Evolutionary conservation across 2,329 filamentous ascomycete species (phyloP).

Genomic region (Alternaria triticina): DNA sequence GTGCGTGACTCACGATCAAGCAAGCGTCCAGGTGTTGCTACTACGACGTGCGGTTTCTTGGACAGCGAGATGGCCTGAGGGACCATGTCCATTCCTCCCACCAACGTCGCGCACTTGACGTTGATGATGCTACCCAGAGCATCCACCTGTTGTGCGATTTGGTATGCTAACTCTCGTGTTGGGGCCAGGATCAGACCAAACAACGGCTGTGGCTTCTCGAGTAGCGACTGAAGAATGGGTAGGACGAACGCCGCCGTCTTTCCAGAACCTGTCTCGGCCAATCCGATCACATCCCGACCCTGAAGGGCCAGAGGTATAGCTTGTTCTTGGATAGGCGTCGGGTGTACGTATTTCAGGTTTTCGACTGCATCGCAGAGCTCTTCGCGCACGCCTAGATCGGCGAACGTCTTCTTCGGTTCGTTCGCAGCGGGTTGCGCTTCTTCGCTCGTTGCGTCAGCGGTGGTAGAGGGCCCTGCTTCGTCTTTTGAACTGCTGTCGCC

Average conservation of each 20-base stretch:
- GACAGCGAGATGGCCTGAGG: conserved; percentile 86
- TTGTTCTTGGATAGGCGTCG: conserved; percentile 88
- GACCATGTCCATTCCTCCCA: conserved; percentile 96
- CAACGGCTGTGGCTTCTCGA: conserved; percentile 83
- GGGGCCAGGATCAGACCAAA: conserved; percentile 92
- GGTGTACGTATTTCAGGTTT: conserved; percentile 78
- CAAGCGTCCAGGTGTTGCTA: conserved; percentile 73
- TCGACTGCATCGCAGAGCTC: conserved; percentile 88
- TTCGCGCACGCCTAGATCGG: conserved; percentile 80
- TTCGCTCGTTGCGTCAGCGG: conserved; percentile 3
- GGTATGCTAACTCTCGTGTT: conserved; percentile 89
- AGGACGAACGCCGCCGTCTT: conserved; percentile 96
- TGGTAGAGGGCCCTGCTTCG: not conserved
- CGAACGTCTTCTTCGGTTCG: conserved; percentile 66
- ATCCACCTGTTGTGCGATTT: conserved; percentile 88
- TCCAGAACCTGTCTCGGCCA: conserved; percentile 93
- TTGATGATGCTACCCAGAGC: conserved; percentile 85
- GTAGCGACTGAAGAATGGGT: conserved; percentile 86
- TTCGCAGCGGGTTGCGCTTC: not conserved
- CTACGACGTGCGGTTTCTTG: conserved; percentile 94
- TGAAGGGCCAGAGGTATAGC: conserved; percentile 82
- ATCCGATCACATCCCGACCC: conserved; percentile 85
- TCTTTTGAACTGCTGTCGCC: not conserved
- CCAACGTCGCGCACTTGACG: conserved; percentile 84
- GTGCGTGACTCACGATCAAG: not conserved